Conservation (phyloP, 176 grass and related monocot species). For the Oryza nivara region DNA sequence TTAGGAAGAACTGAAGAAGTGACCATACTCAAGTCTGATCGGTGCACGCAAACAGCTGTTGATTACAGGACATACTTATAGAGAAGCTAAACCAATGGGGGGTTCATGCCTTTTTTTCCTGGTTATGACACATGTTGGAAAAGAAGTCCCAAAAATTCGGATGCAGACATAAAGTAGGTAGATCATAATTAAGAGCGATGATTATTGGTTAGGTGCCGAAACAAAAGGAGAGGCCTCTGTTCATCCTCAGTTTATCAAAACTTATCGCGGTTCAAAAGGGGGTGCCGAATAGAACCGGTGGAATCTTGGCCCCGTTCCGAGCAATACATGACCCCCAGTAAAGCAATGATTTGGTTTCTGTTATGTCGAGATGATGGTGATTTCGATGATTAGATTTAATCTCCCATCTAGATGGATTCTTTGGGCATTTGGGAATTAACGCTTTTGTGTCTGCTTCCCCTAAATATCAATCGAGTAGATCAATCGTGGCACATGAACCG, state of each 20-base stretch:
- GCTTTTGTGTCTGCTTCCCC: background rate
- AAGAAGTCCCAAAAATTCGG: conserved; percentile 31
- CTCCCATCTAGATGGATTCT: background rate
- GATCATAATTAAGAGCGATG: conserved; percentile 20
- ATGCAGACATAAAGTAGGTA: conserved; percentile 3
- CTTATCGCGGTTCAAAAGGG: conserved; percentile 31
- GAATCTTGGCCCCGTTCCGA: conserved; percentile 27
- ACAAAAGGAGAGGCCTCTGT: conserved; percentile 55
- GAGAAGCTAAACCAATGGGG: background rate
- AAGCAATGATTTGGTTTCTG: conserved; percentile 19
- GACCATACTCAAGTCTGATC: conserved; percentile 35
- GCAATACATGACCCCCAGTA: background rate
- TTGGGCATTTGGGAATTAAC: conserved; percentile 4
- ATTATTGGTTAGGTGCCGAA: conserved; percentile 47
- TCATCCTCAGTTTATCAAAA: conserved; percentile 35
- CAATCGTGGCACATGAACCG: too few species aligned
- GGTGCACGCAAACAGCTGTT: background rate
- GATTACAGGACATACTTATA: conserved; percentile 39
- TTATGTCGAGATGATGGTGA: background rate
- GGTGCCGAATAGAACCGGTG: conserved; percentile 1
- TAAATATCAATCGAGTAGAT: background rate
- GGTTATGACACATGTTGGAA: background rate
- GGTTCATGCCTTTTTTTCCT: background rate
- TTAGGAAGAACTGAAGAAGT: conserved; percentile 54
- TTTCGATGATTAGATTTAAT: background rate